Evolutionary conservation across 441 rosid species (phyloP).

Genomic region (Corymbia calophylla): DNA sequence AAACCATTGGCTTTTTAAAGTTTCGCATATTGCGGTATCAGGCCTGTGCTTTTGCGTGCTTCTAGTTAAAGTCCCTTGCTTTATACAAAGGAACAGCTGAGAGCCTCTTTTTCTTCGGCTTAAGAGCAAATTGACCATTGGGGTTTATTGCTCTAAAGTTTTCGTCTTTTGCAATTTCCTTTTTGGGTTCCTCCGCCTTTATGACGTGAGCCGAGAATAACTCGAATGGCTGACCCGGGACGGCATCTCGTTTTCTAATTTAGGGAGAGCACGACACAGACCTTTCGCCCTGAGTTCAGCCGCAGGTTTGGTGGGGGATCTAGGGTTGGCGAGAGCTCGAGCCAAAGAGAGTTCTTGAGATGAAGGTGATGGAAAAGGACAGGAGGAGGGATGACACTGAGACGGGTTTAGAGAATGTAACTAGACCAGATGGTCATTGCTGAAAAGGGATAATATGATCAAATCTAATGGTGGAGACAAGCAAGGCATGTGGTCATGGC

Average conservation of each 20-base stretch:
- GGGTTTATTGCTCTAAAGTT: neutral
- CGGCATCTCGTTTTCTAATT: neutral
- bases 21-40: neutral
- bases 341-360: neutral
- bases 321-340: neutral
- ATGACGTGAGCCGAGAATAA: neutral
- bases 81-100: neutral
- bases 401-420: too few relatives aligned
- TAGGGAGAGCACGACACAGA: neutral
- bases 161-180: neutral
- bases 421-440: too few relatives aligned
- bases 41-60: neutral
- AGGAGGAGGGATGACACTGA: neutral
- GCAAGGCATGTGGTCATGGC: neutral
- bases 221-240: neutral
- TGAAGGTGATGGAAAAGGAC: neutral
- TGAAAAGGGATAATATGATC: neutral
- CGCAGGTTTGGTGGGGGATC: neutral
- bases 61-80: neutral
- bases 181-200: neutral
- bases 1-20: neutral
- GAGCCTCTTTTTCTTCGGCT: neutral
- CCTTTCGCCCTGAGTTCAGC: neutral
- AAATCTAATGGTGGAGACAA: neutral
- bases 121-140: neutral